Conservation (phyloP, 2,329 filamentous ascomycete species). For the Seiridium unicorne region DNA sequence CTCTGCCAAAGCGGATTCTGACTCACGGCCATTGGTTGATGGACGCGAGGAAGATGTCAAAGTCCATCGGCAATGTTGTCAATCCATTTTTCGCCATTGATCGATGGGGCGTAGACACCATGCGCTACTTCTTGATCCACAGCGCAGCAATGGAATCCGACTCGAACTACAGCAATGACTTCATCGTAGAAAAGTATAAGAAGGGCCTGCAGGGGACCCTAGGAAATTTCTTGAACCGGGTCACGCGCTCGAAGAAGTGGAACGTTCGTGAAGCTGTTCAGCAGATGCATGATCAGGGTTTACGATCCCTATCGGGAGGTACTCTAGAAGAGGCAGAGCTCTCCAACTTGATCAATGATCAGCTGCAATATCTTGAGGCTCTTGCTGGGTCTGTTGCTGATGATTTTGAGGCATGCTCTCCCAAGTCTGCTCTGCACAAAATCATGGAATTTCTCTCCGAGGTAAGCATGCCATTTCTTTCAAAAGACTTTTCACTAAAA, state of each 20-base stretch:
- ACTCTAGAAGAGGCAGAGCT: conserved; percentile 3
- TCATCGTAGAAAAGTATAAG: conserved; percentile 74
- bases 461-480: conserved; percentile 37
- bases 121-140: conserved; percentile 85
- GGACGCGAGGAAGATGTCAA: conserved; percentile 91
- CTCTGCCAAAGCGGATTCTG: conserved; percentile 75
- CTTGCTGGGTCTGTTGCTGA: conserved; percentile 40
- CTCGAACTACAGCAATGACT: conserved; percentile 78
- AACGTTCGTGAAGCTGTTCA: conserved; percentile 60
- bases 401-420: conserved; percentile 63
- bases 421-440: conserved; percentile 62
- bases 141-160: conserved; percentile 77
- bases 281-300: conserved; percentile 13
- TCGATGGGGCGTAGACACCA: conserved; percentile 80
- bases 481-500: background rate
- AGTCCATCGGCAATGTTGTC: conserved; percentile 91
- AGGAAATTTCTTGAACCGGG: conserved; percentile 75
- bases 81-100: conserved; percentile 91
- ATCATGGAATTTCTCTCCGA: conserved; percentile 62
- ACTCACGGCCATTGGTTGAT: conserved; percentile 97
- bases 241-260: conserved; percentile 69
- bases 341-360: conserved; percentile 27
- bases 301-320: background rate
- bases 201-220: conserved; percentile 75
- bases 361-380: conserved; percentile 37